These are phyloP conservation scores for Cytospora schulzeri DNA, from an alignment of 2,329 filamentous ascomycete genomes.

Conservation along the genomic window DNA sequence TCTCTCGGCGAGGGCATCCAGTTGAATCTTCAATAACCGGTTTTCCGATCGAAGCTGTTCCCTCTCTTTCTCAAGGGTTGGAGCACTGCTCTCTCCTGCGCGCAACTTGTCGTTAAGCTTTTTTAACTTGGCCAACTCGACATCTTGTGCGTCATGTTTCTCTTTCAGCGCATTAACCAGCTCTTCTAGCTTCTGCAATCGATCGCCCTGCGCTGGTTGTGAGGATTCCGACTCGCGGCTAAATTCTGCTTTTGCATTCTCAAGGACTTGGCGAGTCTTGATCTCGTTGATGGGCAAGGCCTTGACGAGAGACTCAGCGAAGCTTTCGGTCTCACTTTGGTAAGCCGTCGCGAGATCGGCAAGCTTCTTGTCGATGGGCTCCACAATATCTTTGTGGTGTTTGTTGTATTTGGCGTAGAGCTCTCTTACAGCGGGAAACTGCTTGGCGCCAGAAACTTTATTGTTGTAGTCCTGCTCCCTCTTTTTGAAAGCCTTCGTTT, in stretches of 20 bases:
- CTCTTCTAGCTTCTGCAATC: constrained; percentile 13
- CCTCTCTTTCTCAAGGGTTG: constrained; percentile 9
- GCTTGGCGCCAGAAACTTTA: not conserved
- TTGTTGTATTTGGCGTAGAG: constrained; percentile 1
- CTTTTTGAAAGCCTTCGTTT: constrained; percentile 8
- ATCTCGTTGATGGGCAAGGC: constrained; percentile 17
- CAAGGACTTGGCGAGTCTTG: constrained; percentile 22
- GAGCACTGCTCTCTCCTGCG: not conserved
- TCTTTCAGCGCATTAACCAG: constrained; percentile 7
- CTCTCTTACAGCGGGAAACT: constrained; percentile 20
- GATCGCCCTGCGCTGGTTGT: constrained; percentile 3
- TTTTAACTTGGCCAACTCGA: not conserved
- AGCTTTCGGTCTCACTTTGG: not conserved
- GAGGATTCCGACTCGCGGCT: not conserved
- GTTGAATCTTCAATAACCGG: constrained; percentile 2
- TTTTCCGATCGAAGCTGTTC: constrained; percentile 12
- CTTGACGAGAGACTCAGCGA: constrained; percentile 5
- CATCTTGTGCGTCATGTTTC: constrained; percentile 3
- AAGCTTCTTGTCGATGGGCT: constrained; percentile 17
- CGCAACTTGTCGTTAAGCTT: constrained; percentile 9
- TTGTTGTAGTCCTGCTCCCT: constrained; percentile 17
- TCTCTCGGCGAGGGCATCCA: not conserved
- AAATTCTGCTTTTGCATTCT: constrained; percentile 10
- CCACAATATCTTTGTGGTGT: constrained; percentile 8
- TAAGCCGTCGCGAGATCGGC: not conserved